Conservation (phyloP, 306 rosid genomes). For the Fragaria vesca region DNA sequence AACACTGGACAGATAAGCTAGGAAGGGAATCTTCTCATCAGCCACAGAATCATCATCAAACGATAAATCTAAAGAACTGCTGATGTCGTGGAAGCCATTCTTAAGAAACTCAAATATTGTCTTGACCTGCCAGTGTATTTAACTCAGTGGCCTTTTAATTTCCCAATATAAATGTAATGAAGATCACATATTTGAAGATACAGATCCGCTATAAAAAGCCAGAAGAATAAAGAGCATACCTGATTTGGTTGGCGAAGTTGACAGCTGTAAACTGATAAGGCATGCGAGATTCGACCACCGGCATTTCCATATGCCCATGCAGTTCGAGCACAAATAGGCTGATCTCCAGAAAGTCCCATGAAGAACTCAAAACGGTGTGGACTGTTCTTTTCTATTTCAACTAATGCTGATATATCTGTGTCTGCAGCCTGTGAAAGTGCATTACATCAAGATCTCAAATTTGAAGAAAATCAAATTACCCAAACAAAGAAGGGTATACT, state of each 20-base stretch:
- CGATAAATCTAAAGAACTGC: constrained; percentile 92
- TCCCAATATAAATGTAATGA: constrained; percentile 15
- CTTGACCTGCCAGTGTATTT: constrained; percentile 70
- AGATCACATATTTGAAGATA: constrained; percentile 27
- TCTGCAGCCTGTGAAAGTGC: constrained; percentile 72
- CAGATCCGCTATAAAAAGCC: not conserved
- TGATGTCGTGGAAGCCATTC: constrained; percentile 84
- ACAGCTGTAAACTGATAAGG: constrained; percentile 94
- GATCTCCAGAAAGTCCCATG: constrained; percentile 98
- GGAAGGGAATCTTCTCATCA: constrained; percentile 95
- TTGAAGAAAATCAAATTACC: constrained; percentile 10
- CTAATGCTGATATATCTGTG: constrained; percentile 92
- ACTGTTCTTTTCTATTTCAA: constrained; percentile 96
- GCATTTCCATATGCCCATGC: constrained; percentile 95
- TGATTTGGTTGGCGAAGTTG: constrained; percentile 94
- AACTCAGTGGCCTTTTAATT: constrained; percentile 26
- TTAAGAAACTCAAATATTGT: constrained; percentile 82
- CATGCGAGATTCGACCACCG: constrained; percentile 91
- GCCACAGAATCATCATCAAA: constrained; percentile 95
- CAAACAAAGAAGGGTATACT: constrained; percentile 29
- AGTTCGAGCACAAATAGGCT: constrained; percentile 92
- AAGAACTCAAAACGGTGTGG: constrained; percentile 99
- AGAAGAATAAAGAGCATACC: constrained; percentile 43
- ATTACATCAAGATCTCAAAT: constrained; percentile 29
- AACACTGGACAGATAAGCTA: constrained; percentile 73